A percentile compares a stretch with the other conserved stretches of the same genome.
Evolutionary conservation across 2,329 filamentous ascomycete species (phyloP).

Genomic region (Davidsoniella neocaledoniae): DNA sequence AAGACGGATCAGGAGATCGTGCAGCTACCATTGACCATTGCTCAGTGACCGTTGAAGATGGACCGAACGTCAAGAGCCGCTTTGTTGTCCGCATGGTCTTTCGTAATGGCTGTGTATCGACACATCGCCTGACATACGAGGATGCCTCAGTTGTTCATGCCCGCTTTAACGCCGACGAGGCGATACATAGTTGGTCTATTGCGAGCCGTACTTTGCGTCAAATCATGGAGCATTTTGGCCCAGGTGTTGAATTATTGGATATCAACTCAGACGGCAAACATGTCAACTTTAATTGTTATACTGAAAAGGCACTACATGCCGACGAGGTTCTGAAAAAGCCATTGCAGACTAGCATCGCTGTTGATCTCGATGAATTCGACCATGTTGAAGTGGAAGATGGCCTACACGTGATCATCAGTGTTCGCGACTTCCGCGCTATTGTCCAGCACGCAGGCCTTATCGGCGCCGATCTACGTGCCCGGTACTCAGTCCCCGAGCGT

Average conservation of each 20-base stretch:
- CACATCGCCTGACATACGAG: slow-evolving; percentile 62
- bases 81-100: slow-evolving; percentile 59
- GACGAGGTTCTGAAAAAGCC: slow-evolving; percentile 62
- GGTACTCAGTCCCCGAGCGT: slow-evolving; percentile 53
- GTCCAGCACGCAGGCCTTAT: slow-evolving; percentile 57
- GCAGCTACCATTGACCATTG: slow-evolving; percentile 58
- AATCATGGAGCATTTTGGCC: slow-evolving; percentile 65
- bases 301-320: slow-evolving; percentile 58
- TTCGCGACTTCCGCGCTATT: slow-evolving; percentile 70
- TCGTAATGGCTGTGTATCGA: slow-evolving; percentile 61
- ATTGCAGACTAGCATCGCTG: slow-evolving; percentile 60
- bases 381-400: slow-evolving; percentile 58
- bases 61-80: slow-evolving; percentile 52
- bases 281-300: slow-evolving; percentile 66
- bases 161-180: slow-evolving; percentile 50
- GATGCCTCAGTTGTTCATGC: slow-evolving; percentile 58
- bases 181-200: slow-evolving; percentile 55
- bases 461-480: slow-evolving; percentile 47
- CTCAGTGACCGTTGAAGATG: slow-evolving; percentile 57
- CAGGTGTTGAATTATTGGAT: slow-evolving; percentile 65
- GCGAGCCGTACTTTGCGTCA: slow-evolving; percentile 54
- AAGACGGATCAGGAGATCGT: slow-evolving; percentile 28
- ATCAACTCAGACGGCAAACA: slow-evolving; percentile 58
- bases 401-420: slow-evolving; percentile 63
- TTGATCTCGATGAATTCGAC: slow-evolving; percentile 62